phyloP scores from a whole-genome alignment of 495 filamentous ascomycete genomes.

The Penicillium bovifimosum region DNA sequence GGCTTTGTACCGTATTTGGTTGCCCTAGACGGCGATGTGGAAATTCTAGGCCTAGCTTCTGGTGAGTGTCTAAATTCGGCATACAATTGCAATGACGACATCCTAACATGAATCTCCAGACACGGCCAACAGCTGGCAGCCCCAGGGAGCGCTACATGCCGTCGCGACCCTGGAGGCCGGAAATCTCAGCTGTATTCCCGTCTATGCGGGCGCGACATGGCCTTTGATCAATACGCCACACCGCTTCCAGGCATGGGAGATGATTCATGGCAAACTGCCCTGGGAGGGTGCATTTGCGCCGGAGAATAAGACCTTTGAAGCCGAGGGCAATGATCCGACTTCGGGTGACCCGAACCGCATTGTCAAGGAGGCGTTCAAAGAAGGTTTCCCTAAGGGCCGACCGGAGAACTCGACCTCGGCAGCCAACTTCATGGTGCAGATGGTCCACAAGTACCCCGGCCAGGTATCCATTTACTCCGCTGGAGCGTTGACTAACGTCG shows the following conservation, averaged over 20 bases:
- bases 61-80: constrained; percentile 7
- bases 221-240: constrained; percentile 30
- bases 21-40: constrained; percentile 24
- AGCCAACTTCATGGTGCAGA: constrained; percentile 35
- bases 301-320: constrained; percentile 25
- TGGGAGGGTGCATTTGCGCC: constrained; percentile 33
- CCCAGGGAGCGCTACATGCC: constrained; percentile 25
- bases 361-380: constrained; percentile 28
- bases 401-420: constrained; percentile 27
- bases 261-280: constrained; percentile 29
- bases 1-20: constrained; percentile 29
- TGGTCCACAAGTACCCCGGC: constrained; percentile 34
- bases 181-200: constrained; percentile 31
- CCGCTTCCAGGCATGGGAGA: constrained; percentile 29
- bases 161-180: constrained; percentile 29
- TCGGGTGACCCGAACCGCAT: constrained; percentile 29
- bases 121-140: constrained; percentile 31
- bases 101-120: constrained; percentile 7
- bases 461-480: constrained; percentile 31
- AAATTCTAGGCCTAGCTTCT: constrained; percentile 26
- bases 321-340: constrained; percentile 27
- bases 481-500: constrained; percentile 40
- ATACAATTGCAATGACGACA: background rate
- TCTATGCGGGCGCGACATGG: constrained; percentile 28
- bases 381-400: constrained; percentile 29